phyloP scores from a whole-genome alignment of 2,329 filamentous ascomycete genomes.

The Furcasterigmium furcatum region DNA sequence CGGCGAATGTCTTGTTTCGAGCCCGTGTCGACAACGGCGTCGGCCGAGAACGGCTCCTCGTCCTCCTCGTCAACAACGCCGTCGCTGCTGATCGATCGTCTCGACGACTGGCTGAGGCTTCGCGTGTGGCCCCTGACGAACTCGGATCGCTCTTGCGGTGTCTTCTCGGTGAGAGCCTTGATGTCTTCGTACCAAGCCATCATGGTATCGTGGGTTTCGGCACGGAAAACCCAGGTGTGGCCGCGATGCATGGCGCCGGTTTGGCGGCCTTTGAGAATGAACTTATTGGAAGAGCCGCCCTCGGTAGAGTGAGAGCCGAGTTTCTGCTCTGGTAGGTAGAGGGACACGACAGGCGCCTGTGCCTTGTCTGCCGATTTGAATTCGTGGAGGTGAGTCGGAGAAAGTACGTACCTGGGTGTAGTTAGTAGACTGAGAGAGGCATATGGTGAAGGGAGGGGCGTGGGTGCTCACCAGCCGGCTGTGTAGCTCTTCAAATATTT shows the following conservation, averaged over 20 bases:
- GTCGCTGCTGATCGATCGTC: conserved; percentile 66
- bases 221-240: conserved; percentile 70
- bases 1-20: conserved; percentile 57
- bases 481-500: conserved; percentile 98
- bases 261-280: conserved; percentile 94
- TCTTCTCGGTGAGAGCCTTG: conserved; percentile 82
- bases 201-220: conserved; percentile 85
- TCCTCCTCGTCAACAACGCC: conserved; percentile 74
- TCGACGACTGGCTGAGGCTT: conserved; percentile 67
- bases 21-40: conserved; percentile 53
- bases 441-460: neutral
- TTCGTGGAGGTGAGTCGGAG: conserved; percentile 94
- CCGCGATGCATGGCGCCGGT: conserved; percentile 87
- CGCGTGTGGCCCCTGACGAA: conserved; percentile 82
- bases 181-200: conserved; percentile 96
- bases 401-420: conserved; percentile 80
- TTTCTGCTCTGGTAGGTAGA: conserved; percentile 93
- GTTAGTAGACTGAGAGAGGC: neutral
- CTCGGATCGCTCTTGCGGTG: conserved; percentile 80
- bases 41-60: conserved; percentile 58
- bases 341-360: conserved; percentile 90
- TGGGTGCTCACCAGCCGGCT: conserved; percentile 75
- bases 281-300: conserved; percentile 89
- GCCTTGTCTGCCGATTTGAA: conserved; percentile 97
- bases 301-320: conserved; percentile 85